These are phyloP conservation scores for Talaromyces sp. DNA, from an alignment of 2,329 filamentous ascomycete species.

Conservation along the genomic window DNA sequence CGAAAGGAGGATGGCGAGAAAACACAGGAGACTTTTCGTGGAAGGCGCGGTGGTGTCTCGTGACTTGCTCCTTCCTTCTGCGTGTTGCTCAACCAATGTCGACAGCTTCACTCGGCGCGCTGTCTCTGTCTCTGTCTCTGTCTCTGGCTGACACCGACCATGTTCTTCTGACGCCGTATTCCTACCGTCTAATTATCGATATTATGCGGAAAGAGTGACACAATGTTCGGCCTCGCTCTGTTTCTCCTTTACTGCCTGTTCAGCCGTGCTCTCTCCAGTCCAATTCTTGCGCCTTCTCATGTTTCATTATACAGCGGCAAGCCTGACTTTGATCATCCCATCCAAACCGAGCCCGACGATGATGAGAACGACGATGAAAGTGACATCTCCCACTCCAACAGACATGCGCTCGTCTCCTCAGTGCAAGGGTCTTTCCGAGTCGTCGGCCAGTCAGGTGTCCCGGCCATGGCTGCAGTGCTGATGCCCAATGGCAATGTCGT, in stretches of 20 bases:
- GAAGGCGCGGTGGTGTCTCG: not conserved
- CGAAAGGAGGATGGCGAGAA: not conserved
- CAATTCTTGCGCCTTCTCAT: not conserved
- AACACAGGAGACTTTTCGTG: not conserved
- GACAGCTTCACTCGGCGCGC: not conserved
- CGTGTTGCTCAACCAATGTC: not conserved
- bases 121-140: not conserved
- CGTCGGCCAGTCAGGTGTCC: slow-evolving; percentile 55
- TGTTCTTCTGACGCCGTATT: not conserved
- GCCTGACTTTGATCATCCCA: not conserved
- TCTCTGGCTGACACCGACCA: not conserved
- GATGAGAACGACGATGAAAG: not conserved
- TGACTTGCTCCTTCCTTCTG: not conserved
- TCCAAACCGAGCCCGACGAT: not conserved
- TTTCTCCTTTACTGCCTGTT: not conserved
- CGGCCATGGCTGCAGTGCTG: slow-evolving; percentile 58
- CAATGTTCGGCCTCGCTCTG: not conserved
- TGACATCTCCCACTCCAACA: not conserved
- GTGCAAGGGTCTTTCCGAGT: slow-evolving; percentile 40
- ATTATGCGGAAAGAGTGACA: not conserved
- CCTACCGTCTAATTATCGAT: not conserved
- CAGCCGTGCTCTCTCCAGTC: not conserved
- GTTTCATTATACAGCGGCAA: not conserved
- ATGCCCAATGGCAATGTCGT: slow-evolving; percentile 55
- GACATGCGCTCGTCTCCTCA: not conserved